phyloP scores from a whole-genome alignment of 208 protist genomes.

The Spongospora subterranea region DNA sequence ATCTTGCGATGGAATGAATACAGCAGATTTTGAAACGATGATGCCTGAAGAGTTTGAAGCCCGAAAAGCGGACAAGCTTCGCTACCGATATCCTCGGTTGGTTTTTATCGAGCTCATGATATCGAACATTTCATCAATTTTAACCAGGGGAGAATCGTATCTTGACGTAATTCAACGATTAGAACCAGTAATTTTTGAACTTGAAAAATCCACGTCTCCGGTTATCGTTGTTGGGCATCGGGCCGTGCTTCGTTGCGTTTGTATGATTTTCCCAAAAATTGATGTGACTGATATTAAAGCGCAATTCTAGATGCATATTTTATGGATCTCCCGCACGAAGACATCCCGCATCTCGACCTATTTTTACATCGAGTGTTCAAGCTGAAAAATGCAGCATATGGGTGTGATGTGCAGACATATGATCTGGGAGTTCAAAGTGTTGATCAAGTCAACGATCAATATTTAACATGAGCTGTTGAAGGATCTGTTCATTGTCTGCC shows the following conservation, averaged over 20 bases:
- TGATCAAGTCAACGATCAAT: slow-evolving; percentile 53
- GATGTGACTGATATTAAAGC: neutral
- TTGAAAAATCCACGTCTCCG: slow-evolving; percentile 66
- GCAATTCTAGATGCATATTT: slow-evolving; percentile 61
- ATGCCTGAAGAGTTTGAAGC: slow-evolving; percentile 60
- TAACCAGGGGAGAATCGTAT: slow-evolving; percentile 70
- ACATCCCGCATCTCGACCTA: slow-evolving; percentile 35
- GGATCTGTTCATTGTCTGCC: no score
- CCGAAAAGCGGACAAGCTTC: slow-evolving; percentile 57
- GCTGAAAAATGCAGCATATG: slow-evolving; percentile 5
- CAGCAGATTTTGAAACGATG: slow-evolving; percentile 66
- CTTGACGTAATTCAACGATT: slow-evolving; percentile 72
- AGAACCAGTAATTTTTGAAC: slow-evolving; percentile 70
- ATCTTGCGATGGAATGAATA: slow-evolving; percentile 72
- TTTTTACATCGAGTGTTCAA: slow-evolving; percentile 60
- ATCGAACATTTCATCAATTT: slow-evolving; percentile 62
- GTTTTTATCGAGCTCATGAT: neutral
- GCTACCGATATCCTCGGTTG: slow-evolving; percentile 57
- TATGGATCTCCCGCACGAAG: slow-evolving; percentile 54
- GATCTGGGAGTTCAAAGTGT: slow-evolving; percentile 16
- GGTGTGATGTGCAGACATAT: slow-evolving; percentile 43
- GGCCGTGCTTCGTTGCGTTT: slow-evolving; percentile 54
- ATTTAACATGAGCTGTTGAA: no score
- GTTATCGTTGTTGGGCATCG: slow-evolving; percentile 61
- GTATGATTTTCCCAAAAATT: neutral